A percentile compares a stretch with the other conserved stretches of the same genome.
Conservation (phyloP, 192 early-diverging fungal species). For the Rhizophagus clarus region DNA sequence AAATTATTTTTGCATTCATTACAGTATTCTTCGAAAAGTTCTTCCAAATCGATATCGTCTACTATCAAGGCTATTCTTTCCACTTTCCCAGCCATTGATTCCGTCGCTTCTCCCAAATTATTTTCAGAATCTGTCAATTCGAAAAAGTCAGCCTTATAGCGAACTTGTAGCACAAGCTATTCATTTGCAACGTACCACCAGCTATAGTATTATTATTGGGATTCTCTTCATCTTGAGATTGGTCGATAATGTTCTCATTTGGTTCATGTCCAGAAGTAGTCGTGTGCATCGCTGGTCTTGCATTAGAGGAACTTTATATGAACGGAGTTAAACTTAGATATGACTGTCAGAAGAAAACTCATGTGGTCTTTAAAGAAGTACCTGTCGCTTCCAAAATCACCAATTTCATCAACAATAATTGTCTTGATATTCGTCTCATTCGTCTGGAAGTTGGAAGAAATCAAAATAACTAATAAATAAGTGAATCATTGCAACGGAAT, state of each 20-base stretch:
- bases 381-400: not conserved
- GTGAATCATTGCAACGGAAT: not conserved
- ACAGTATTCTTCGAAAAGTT: conserved; percentile 24
- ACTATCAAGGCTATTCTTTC: conserved; percentile 23
- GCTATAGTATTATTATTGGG: not conserved
- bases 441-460: too few relatives aligned
- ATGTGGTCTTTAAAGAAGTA: conserved; percentile 19
- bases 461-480: too few relatives aligned
- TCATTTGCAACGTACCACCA: not conserved
- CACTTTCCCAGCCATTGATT: conserved; percentile 29
- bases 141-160: not conserved
- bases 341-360: not conserved
- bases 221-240: not conserved
- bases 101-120: conserved; percentile 3
- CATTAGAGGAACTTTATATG: not conserved
- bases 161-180: not conserved
- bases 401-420: too few relatives aligned
- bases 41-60: conserved; percentile 17
- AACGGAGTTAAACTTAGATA: not conserved
- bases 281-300: not conserved
- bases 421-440: too few relatives aligned
- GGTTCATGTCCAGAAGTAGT: too few relatives aligned
- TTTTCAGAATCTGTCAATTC: not conserved
- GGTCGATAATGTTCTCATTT: too few relatives aligned
- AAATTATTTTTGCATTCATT: conserved; percentile 27